phyloP scores from a whole-genome alignment of 306 rosid genomes.

The Morella rubra region DNA sequence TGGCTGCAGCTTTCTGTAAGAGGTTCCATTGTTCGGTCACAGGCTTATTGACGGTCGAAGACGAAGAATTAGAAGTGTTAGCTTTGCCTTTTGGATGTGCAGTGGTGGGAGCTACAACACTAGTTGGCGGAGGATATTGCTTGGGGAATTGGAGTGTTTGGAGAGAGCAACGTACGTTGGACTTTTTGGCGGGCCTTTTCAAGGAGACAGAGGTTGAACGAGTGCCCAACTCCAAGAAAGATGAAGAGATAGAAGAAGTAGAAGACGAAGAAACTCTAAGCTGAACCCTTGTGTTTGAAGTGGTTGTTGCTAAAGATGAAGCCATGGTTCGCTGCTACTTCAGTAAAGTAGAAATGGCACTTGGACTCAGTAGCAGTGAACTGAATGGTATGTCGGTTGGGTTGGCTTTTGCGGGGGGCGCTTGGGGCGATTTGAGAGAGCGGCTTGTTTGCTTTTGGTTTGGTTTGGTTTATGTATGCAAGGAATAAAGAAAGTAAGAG shows the following conservation, averaged over 20 bases:
- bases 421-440: background rate
- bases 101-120: constrained; percentile 6
- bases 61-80: background rate
- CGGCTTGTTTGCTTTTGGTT: background rate
- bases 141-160: constrained; percentile 63
- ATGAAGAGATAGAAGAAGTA: constrained; percentile 7
- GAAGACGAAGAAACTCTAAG: constrained; percentile 16
- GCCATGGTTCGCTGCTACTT: constrained; percentile 38
- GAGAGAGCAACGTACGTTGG: constrained; percentile 44
- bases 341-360: constrained; percentile 3
- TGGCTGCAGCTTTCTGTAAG: constrained; percentile 51
- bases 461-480: background rate
- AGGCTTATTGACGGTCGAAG: background rate
- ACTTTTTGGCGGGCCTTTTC: background rate
- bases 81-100: constrained; percentile 7
- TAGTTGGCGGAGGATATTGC: constrained; percentile 26
- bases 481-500: constrained; percentile 6
- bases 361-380: background rate
- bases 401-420: constrained; percentile 14
- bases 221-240: constrained; percentile 22
- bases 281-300: constrained; percentile 35
- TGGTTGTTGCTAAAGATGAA: constrained; percentile 16
- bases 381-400: background rate
- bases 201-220: constrained; percentile 31
- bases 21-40: constrained; percentile 43